Evolutionary conservation across 2,329 filamentous ascomycete genomes (phyloP).

Genomic region (Epichloe sp.): DNA sequence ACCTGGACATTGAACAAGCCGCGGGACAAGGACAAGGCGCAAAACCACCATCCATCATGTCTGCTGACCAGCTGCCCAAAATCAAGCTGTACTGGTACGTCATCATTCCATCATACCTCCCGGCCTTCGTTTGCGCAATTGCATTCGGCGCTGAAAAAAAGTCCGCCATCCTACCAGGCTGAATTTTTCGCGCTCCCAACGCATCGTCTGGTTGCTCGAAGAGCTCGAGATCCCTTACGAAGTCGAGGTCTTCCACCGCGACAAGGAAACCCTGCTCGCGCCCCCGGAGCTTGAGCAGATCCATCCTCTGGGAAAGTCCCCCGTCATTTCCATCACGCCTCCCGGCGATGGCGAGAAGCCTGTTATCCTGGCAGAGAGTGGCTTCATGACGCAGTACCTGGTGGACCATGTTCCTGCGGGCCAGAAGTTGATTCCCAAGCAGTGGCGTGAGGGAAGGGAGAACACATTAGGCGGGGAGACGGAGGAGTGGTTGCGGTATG

Average conservation of each 20-base stretch:
- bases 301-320: conserved; percentile 80
- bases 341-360: conserved; percentile 25
- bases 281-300: conserved; percentile 63
- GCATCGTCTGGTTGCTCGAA: conserved; percentile 75
- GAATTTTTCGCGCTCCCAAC: conserved; percentile 67
- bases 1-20: neutral
- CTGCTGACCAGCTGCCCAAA: conserved; percentile 26
- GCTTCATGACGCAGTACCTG: conserved; percentile 69
- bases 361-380: conserved; percentile 67
- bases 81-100: conserved; percentile 52
- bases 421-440: conserved; percentile 34
- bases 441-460: conserved; percentile 45
- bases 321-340: conserved; percentile 54
- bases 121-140: neutral
- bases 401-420: conserved; percentile 45
- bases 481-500: conserved; percentile 44
- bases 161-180: conserved; percentile 44
- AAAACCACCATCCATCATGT: neutral
- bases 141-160: too few relatives aligned
- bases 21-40: too few relatives aligned
- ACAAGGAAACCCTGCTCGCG: conserved; percentile 48
- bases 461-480: conserved; percentile 46
- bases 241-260: conserved; percentile 65
- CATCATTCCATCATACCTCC: neutral
- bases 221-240: conserved; percentile 71